These are phyloP conservation scores for Leccinum broughii DNA, from an alignment of 768 basidiomycete genomes.

Conservation along the genomic window DNA sequence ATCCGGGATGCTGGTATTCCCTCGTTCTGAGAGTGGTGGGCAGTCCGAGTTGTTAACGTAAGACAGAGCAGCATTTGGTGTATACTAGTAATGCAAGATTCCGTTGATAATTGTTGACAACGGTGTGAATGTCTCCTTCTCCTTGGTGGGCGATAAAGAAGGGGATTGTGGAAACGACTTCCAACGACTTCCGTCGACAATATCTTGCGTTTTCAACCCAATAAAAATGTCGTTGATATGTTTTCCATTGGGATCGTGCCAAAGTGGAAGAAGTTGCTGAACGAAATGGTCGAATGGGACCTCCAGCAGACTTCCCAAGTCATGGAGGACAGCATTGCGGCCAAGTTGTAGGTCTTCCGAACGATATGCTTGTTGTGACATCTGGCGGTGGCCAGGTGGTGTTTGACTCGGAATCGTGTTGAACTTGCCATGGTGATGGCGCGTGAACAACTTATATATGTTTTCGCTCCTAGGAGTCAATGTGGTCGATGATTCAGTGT, in stretches of 20 bases:
- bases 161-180: neutral
- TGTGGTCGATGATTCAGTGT: no score
- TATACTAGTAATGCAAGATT: neutral
- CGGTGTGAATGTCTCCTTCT: neutral
- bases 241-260: neutral
- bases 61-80: neutral
- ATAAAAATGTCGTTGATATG: neutral
- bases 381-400: neutral
- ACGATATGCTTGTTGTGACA: neutral
- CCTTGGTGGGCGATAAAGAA: neutral
- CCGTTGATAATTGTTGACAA: neutral
- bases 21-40: neutral
- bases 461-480: no score
- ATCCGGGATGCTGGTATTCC: neutral
- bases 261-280: neutral
- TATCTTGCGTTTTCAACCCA: neutral
- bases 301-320: neutral
- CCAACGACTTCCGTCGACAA: neutral
- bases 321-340: neutral
- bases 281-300: neutral
- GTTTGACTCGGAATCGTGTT: no score
- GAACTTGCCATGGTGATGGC: no score
- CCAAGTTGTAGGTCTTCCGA: neutral
- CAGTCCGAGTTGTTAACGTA: neutral
- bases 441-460: no score